A percentile compares a stretch with the other conserved stretches of the same genome.
Conservation (phyloP, 192 early-diverging fungal genomes). For the Gryganskiella cystojenkinii region DNA sequence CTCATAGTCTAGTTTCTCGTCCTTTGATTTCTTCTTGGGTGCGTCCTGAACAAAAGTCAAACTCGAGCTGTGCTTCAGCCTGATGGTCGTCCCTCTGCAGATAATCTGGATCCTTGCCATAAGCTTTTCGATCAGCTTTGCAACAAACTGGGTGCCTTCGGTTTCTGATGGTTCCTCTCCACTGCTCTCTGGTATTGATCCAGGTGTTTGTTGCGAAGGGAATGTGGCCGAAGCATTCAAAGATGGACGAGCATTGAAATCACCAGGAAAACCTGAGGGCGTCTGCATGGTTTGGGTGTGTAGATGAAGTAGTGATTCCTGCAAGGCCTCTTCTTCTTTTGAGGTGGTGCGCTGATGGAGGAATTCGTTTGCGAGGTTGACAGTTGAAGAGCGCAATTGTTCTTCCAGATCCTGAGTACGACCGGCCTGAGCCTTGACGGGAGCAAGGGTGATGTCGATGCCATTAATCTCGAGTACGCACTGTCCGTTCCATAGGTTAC, state of each 20-base stretch:
- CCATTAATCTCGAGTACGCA: constrained; percentile 79
- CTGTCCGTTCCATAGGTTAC: constrained; percentile 84
- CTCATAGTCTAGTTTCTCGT: constrained; percentile 55
- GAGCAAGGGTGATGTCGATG: constrained; percentile 65
- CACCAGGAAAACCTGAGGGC: constrained; percentile 45
- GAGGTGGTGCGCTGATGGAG: constrained; percentile 71
- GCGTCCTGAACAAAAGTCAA: constrained; percentile 20
- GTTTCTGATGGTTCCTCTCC: constrained; percentile 40
- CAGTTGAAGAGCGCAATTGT: constrained; percentile 80
- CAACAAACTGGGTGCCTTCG: constrained; percentile 80
- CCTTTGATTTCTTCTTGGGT: background rate
- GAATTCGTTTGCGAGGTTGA: constrained; percentile 92
- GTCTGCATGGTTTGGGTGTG: constrained; percentile 39
- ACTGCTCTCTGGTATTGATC: background rate
- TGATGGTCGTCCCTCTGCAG: constrained; percentile 63
- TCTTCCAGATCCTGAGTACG: constrained; percentile 64
- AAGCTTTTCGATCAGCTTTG: constrained; percentile 86
- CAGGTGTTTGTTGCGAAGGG: constrained; percentile 7
- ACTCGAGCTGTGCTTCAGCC: constrained; percentile 60
- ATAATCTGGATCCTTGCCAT: constrained; percentile 83
- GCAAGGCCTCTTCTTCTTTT: constrained; percentile 71
- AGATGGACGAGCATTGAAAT: constrained; percentile 30
- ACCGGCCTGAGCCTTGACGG: constrained; percentile 31
- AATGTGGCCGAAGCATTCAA: constrained; percentile 7
- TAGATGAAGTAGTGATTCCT: constrained; percentile 63